Base-by-base conservation (phyloP, 225 moss, liverwort and hornwort genomes). In the Thuidium tamariscinum region DNA sequence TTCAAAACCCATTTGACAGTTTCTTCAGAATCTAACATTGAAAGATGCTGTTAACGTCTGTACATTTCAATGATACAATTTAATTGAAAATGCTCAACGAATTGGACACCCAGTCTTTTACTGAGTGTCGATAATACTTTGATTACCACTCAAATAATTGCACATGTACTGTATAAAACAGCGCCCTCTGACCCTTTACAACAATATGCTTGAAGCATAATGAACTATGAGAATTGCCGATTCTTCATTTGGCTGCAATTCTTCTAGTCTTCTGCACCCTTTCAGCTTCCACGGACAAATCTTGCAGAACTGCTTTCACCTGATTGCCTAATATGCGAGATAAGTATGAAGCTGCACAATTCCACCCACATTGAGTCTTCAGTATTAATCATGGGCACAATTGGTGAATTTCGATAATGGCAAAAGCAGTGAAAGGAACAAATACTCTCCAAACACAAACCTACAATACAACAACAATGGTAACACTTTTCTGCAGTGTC, bases 301-400 rank as follows among this genome's bases (percentile, higher is more conserved):
- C 97, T 32, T 88, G 29, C 41, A 97, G 77, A 16, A 97, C 88
- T 73, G 87, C 95, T 80, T 90, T 95, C 77, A 97, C 95, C 81
- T 97, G 97, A n/a, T 90, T 95, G 36, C 94, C 91, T 92, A 97
- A 85, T 41, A 97, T 96, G 77, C 66, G 89, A 29, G 93, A 90
- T 19, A 95, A 85, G 39, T 94, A 97, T 2, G 88, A 84, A 70
- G 71, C 90, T 92, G 90, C 90, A 86, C 88, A 86, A 57, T 56
- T 54, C 48, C 76, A 63, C n/a, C 37, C 27, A 59, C 36, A 25
- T 48, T 14, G 10, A 84, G 18, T 61, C 3, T 7, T 7, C 51
- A 55, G 63, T 37, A 63, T 18, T 44, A 51, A 19, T n/a, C n/a
- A n/a, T n/a, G 10, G 4, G 16, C 34, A 81, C n/a, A 10, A 64